These are phyloP conservation scores for Chloromonas sp. DNA, from an alignment of 163 green algal species.

Conservation along the genomic window DNA sequence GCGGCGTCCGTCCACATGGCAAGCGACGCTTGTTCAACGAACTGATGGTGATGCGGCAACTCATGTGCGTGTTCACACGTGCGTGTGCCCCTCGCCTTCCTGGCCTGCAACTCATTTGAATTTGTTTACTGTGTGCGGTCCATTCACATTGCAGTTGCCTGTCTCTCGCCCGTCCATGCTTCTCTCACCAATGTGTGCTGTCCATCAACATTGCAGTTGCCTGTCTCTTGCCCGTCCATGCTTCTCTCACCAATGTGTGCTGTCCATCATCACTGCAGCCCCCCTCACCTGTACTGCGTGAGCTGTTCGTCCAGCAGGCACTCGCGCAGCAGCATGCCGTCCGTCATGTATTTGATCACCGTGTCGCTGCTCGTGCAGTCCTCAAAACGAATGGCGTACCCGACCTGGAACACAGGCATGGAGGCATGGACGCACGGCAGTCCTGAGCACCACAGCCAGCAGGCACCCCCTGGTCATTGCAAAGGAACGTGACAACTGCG, in stretches of 20 bases:
- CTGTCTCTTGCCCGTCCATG: too few relatives aligned
- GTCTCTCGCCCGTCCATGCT: too few relatives aligned
- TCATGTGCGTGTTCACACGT: too few relatives aligned
- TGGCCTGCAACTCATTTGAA: too few relatives aligned
- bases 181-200: too few relatives aligned
- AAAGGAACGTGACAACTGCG: neutral
- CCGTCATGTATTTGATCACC: conserved; percentile 94
- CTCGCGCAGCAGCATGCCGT: conserved; percentile 95
- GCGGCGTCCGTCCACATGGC: too few relatives aligned
- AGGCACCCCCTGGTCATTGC: neutral
- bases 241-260: neutral
- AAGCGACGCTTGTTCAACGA: too few relatives aligned
- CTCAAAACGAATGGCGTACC: conserved; percentile 94
- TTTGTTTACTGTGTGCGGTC: too few relatives aligned
- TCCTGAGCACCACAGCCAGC: neutral
- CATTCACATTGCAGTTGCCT: too few relatives aligned
- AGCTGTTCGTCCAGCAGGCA: conserved; percentile 83
- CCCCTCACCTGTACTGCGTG: conserved; percentile 26
- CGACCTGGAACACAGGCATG: conserved; percentile 43
- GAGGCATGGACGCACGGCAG: neutral
- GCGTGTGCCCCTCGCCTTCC: too few relatives aligned
- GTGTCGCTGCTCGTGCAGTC: conserved; percentile 85
- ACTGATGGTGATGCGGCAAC: too few relatives aligned
- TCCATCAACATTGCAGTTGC: too few relatives aligned
- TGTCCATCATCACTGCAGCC: neutral